phyloP scores from a whole-genome alignment of 495 filamentous ascomycete genomes.

The Usnea hakonensis region DNA sequence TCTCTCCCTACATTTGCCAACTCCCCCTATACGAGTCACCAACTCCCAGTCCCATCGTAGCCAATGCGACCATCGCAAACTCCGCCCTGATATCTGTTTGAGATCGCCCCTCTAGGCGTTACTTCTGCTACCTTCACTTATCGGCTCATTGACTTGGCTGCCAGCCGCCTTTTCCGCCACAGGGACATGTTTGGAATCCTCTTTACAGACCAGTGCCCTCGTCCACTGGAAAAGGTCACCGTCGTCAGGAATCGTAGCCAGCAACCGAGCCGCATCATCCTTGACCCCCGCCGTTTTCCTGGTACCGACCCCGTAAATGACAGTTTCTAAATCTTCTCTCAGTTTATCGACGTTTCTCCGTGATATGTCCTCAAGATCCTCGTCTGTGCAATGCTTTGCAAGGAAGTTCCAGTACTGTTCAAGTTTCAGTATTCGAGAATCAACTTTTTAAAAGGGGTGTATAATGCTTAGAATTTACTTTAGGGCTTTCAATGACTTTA shows the following conservation, averaged over 20 bases:
- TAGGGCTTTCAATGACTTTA: neutral
- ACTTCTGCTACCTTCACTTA: too few relatives aligned
- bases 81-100: too few relatives aligned
- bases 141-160: too few relatives aligned
- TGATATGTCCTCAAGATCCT: neutral
- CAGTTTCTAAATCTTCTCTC: neutral
- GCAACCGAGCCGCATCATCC: neutral
- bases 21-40: too few relatives aligned
- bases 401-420: neutral
- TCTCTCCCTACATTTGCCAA: too few relatives aligned
- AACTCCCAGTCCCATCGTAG: too few relatives aligned
- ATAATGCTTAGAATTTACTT: neutral
- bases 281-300: neutral
- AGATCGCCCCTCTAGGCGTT: too few relatives aligned
- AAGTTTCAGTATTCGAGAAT: neutral
- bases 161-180: too few relatives aligned
- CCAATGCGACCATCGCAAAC: too few relatives aligned
- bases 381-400: neutral
- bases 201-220: conserved; percentile 16
- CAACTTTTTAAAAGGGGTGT: neutral
- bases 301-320: neutral
- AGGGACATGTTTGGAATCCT: too few relatives aligned
- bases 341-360: neutral
- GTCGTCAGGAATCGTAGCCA: neutral
- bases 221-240: neutral